Percentiles rank a stretch among this genome's conserved stretches.
Evolutionary conservation across 2,329 filamentous ascomycete species (phyloP).

Genomic region (Calonectria pseudoreteaudii): DNA sequence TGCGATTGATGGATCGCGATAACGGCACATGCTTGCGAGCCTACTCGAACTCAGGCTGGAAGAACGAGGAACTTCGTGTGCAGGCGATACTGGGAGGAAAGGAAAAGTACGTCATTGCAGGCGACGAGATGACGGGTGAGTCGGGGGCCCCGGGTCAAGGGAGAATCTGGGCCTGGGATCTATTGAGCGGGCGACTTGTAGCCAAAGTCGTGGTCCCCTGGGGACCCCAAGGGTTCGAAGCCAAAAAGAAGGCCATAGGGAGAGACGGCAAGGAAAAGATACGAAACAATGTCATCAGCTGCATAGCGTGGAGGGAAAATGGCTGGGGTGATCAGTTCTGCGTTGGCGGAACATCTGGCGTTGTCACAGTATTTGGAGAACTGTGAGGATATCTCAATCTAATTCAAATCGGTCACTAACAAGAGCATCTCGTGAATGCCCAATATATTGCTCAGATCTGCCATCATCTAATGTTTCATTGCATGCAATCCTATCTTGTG

Average conservation of each 20-base stretch:
- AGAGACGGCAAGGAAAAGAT: constrained; percentile 71
- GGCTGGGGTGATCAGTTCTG: constrained; percentile 75
- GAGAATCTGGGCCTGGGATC: constrained; percentile 83
- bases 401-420: background rate
- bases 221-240: constrained; percentile 62
- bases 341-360: constrained; percentile 72
- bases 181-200: constrained; percentile 77
- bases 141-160: constrained; percentile 60
- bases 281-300: constrained; percentile 70
- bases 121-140: constrained; percentile 73
- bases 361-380: constrained; percentile 72
- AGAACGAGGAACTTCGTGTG: constrained; percentile 79
- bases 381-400: constrained; percentile 32
- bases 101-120: constrained; percentile 83
- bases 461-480: constrained; percentile 4
- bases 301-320: constrained; percentile 71
- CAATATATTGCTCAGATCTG: background rate
- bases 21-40: constrained; percentile 79
- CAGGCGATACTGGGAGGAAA: constrained; percentile 79
- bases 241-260: constrained; percentile 65
- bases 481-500: background rate
- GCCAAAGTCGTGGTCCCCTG: constrained; percentile 71
- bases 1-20: constrained; percentile 84
- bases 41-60: constrained; percentile 69
- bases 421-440: background rate